phyloP scores from a whole-genome alignment of 192 early-diverging fungal genomes.

The Coemansia sp. region DNA sequence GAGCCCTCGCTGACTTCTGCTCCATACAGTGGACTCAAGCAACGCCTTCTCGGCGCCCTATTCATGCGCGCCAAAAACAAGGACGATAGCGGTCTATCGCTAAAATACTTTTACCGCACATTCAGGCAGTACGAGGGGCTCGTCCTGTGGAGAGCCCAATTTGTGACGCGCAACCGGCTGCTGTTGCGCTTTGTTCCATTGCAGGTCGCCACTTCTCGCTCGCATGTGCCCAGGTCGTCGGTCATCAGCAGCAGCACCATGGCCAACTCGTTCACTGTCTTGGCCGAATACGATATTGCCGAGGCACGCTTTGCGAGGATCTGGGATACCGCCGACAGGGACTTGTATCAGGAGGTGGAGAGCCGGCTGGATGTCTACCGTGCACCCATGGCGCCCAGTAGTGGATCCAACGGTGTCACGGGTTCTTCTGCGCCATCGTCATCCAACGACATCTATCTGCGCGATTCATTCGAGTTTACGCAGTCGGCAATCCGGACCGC shows the following conservation, averaged over 20 bases:
- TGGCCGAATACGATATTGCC: constrained; percentile 49
- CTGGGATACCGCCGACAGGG: constrained; percentile 34
- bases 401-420: neutral
- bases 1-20: constrained; percentile 44
- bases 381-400: constrained; percentile 30
- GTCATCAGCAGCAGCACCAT: constrained; percentile 26
- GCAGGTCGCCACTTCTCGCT: constrained; percentile 42
- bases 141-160: constrained; percentile 53
- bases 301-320: constrained; percentile 27
- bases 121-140: constrained; percentile 51
- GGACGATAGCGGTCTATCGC: constrained; percentile 13
- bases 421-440: constrained; percentile 28
- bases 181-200: constrained; percentile 52
- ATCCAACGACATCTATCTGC: constrained; percentile 48
- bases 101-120: constrained; percentile 46
- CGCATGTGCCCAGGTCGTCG: constrained; percentile 28
- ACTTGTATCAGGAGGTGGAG: constrained; percentile 15
- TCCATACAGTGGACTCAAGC: constrained; percentile 48
- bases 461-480: constrained; percentile 35
- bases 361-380: constrained; percentile 37
- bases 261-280: constrained; percentile 33
- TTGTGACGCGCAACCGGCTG: constrained; percentile 21
- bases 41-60: constrained; percentile 42
- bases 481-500: constrained; percentile 38
- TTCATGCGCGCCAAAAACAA: constrained; percentile 27